phyloP scores from a whole-genome alignment of 208 protist species.

The Trypanosoma brucei region DNA sequence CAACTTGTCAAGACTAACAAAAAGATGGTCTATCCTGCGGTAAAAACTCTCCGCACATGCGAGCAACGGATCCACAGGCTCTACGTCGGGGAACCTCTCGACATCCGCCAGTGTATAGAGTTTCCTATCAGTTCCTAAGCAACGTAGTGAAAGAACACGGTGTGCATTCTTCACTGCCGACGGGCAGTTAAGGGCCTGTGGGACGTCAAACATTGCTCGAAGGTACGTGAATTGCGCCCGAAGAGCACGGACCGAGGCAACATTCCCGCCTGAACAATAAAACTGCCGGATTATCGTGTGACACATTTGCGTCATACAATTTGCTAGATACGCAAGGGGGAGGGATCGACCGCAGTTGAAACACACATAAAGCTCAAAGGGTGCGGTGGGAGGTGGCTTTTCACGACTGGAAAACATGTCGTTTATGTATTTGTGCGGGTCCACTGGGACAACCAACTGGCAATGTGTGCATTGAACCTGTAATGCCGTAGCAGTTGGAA shows the following conservation, averaged over 20 bases:
- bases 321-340: conserved; percentile 62
- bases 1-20: conserved; percentile 63
- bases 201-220: conserved; percentile 85
- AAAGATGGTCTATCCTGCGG: conserved; percentile 80
- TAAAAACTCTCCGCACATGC: conserved; percentile 71
- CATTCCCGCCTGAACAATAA: conserved; percentile 63
- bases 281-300: conserved; percentile 72
- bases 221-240: conserved; percentile 85
- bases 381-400: conserved; percentile 10
- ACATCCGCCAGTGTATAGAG: conserved; percentile 62
- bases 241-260: conserved; percentile 55
- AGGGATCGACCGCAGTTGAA: conserved; percentile 51
- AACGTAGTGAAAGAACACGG: conserved; percentile 55
- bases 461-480: conserved; percentile 76
- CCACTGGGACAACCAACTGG: conserved; percentile 55
- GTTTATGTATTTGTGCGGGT: conserved; percentile 74
- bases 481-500: conserved; percentile 60
- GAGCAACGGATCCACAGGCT: conserved; percentile 71
- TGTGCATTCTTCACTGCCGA: conserved; percentile 57
- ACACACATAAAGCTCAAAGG: conserved; percentile 79
- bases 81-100: conserved; percentile 25
- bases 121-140: conserved; percentile 51
- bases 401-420: conserved; percentile 32
- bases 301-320: conserved; percentile 77
- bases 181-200: conserved; percentile 66